These are phyloP conservation scores for Fusarium robinianum DNA, from an alignment of 2,329 filamentous ascomycete genomes.

Conservation along the genomic window DNA sequence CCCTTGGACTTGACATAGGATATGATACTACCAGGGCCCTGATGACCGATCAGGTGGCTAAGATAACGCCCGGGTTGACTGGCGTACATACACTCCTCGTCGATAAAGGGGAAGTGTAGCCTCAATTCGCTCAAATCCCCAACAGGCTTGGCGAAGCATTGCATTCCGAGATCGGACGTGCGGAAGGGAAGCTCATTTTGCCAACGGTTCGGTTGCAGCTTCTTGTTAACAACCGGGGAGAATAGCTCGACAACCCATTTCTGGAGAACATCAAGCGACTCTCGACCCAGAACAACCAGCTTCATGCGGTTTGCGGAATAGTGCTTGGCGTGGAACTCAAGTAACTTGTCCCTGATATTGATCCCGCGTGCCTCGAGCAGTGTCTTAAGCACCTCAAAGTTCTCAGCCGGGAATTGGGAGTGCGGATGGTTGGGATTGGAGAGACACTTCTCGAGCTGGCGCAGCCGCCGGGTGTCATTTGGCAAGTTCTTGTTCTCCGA, in stretches of 20 bases:
- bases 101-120: slow-evolving; percentile 81
- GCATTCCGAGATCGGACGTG: slow-evolving; percentile 59
- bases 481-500: slow-evolving; percentile 97
- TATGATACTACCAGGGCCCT: slow-evolving; percentile 90
- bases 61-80: slow-evolving; percentile 84
- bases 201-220: slow-evolving; percentile 67
- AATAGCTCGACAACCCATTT: slow-evolving; percentile 85
- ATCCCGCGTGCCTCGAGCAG: slow-evolving; percentile 77
- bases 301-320: slow-evolving; percentile 97
- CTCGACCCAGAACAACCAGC: slow-evolving; percentile 81
- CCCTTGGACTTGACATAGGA: slow-evolving; percentile 88
- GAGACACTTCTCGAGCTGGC: slow-evolving; percentile 86
- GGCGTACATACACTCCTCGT: slow-evolving; percentile 79
- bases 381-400: slow-evolving; percentile 82
- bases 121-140: slow-evolving; percentile 83
- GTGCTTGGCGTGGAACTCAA: slow-evolving; percentile 85
- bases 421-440: slow-evolving; percentile 87
- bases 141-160: slow-evolving; percentile 87
- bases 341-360: slow-evolving; percentile 87
- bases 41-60: slow-evolving; percentile 87
- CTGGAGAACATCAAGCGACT: slow-evolving; percentile 80
- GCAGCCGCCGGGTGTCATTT: slow-evolving; percentile 83
- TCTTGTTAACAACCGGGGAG: slow-evolving; percentile 78
- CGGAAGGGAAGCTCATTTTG: slow-evolving; percentile 55
- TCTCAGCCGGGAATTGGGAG: slow-evolving; percentile 90